Conservation (phyloP, 78 protist species). For the Dictyostelium intermedium region DNA sequence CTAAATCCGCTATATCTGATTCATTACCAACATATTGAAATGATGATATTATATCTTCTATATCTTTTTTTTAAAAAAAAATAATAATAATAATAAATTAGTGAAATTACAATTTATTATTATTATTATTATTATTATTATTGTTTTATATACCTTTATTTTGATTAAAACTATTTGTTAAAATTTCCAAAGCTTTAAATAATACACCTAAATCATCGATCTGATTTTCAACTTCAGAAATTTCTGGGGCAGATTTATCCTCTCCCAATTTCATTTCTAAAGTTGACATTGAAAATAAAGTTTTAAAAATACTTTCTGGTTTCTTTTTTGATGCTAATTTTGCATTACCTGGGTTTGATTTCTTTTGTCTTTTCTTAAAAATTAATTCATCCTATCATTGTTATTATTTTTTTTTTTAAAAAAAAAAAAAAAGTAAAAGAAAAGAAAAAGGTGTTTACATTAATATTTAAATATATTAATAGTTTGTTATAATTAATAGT, state of each 20-base stretch:
- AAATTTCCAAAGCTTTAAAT: slow-evolving; percentile 21
- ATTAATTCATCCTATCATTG: slow-evolving; percentile 41
- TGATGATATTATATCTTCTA: slow-evolving; percentile 33
- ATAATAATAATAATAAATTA: too few species aligned
- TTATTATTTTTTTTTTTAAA: background rate
- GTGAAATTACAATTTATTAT: background rate
- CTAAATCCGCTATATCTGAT: slow-evolving; percentile 23
- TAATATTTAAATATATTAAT: background rate
- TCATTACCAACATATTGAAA: slow-evolving; percentile 56
- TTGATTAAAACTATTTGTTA: slow-evolving; percentile 13
- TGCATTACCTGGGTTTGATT: slow-evolving; percentile 54
- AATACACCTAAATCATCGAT: slow-evolving; percentile 45
- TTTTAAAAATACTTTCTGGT: slow-evolving; percentile 73
- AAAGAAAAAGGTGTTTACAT: too few species aligned
- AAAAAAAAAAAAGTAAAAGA: background rate
- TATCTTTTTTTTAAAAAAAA: background rate
- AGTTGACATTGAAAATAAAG: slow-evolving; percentile 74
- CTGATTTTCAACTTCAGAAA: slow-evolving; percentile 61
- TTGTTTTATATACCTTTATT: slow-evolving; percentile 18
- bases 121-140: background rate
- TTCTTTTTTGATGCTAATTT: slow-evolving; percentile 54
- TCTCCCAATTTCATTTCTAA: slow-evolving; percentile 59
- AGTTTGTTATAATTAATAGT: too few species aligned
- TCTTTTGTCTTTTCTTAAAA: slow-evolving; percentile 52
- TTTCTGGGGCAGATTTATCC: slow-evolving; percentile 25